These are phyloP conservation scores for Wickerhamiella cacticola DNA, from an alignment of 805 yeast species.

Conservation along the genomic window DNA sequence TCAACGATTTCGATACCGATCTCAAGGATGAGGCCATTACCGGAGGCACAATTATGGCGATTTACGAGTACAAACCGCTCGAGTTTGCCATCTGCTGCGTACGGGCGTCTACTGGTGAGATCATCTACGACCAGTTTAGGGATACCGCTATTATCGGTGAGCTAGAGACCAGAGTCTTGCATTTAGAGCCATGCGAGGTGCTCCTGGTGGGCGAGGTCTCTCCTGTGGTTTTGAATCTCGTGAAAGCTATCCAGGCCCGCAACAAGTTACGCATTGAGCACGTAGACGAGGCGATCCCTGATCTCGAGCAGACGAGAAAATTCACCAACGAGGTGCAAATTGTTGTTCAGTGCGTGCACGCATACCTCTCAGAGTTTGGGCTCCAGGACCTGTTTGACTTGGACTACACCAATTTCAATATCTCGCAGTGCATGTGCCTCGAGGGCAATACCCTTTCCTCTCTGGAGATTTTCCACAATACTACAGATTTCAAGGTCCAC, in stretches of 20 bases:
- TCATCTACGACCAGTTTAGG: conserved; percentile 55
- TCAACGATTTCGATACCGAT: conserved; percentile 39
- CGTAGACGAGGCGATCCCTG: conserved; percentile 13
- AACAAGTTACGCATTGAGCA: conserved; percentile 16
- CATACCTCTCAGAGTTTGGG: conserved; percentile 51
- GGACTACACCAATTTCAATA: conserved; percentile 42
- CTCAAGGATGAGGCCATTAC: conserved; percentile 5
- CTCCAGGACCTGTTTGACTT: conserved; percentile 46
- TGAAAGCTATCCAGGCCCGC: conserved; percentile 8
- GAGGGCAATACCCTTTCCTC: conserved; percentile 56
- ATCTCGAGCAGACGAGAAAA: neutral
- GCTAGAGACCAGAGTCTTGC: conserved; percentile 60
- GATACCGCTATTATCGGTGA: conserved; percentile 49
- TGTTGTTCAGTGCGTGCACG: conserved; percentile 26
- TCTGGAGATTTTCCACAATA: conserved; percentile 62
- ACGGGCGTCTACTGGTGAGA: conserved; percentile 63
- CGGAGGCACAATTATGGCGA: conserved; percentile 24
- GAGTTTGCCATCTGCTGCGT: conserved; percentile 44
- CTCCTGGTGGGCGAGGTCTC: conserved; percentile 36
- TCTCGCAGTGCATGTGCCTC: conserved; percentile 39
- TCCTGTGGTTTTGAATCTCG: conserved; percentile 17
- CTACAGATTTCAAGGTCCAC: conserved; percentile 40
- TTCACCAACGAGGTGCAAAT: neutral
- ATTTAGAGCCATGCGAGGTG: conserved; percentile 68
- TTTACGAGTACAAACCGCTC: conserved; percentile 15